A percentile compares a stretch with the other conserved stretches of the same genome.
Evolutionary conservation across 2,329 filamentous ascomycete genomes (phyloP).

Genomic region (Stromatinia cepivora): DNA sequence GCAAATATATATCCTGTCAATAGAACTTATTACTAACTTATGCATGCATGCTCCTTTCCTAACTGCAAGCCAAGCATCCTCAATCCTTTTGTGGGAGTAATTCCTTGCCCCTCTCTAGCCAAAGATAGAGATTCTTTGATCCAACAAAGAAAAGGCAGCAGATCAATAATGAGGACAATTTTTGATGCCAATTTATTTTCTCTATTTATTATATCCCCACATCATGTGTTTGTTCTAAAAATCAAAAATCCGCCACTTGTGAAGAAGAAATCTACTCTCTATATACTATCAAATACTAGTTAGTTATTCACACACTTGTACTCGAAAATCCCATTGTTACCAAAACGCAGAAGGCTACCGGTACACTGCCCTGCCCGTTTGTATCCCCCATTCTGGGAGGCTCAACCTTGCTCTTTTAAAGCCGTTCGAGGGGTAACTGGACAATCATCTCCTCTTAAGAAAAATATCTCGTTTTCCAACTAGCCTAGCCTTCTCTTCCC

Average conservation of each 20-base stretch:
- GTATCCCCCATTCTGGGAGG: background rate
- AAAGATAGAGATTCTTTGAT: slow-evolving; percentile 5
- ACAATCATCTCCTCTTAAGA: slow-evolving; percentile 1
- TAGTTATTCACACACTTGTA: background rate
- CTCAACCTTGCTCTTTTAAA: background rate
- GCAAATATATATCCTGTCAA: background rate
- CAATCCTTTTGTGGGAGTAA: background rate
- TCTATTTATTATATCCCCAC: background rate
- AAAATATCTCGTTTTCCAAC: slow-evolving; percentile 1
- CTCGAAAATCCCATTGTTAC: background rate
- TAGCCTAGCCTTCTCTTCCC: background rate
- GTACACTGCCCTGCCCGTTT: background rate
- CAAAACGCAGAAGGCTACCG: background rate
- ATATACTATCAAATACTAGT: background rate
- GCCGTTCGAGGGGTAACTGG: background rate
- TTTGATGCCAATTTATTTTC: background rate
- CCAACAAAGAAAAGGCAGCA: slow-evolving; percentile 8
- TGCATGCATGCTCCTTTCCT: slow-evolving; percentile 6
- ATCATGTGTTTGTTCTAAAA: background rate
- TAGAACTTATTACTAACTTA: background rate
- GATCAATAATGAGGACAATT: background rate
- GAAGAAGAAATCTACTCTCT: background rate
- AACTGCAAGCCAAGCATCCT: slow-evolving; percentile 5
- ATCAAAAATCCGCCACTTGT: background rate
- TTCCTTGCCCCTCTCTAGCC: background rate